Evolutionary conservation across 2,329 filamentous ascomycete genomes (phyloP).

Genomic region (Alternaria sp.): DNA sequence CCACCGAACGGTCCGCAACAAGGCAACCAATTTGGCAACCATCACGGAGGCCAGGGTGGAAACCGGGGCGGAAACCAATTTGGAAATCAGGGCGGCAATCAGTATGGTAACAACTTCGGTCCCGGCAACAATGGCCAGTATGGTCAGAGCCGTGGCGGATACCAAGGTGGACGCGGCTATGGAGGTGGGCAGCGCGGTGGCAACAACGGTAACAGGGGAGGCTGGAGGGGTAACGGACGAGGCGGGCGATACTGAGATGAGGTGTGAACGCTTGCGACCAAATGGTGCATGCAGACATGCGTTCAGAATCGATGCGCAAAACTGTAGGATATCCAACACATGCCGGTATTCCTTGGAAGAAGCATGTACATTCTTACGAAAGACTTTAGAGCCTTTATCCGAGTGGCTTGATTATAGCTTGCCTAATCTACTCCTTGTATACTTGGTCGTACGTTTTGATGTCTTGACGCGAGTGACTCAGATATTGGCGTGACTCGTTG

Average conservation of each 20-base stretch:
- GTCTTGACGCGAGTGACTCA: background rate
- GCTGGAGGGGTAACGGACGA: conserved; percentile 21
- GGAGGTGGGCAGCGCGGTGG: conserved; percentile 15
- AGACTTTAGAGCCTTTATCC: background rate
- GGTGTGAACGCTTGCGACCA: background rate
- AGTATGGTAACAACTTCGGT: conserved; percentile 15
- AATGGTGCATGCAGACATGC: background rate
- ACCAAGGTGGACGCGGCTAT: conserved; percentile 21
- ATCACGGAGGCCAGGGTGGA: conserved; percentile 13
- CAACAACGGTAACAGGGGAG: conserved; percentile 22
- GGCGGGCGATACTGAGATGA: conserved; percentile 21
- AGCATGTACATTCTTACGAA: background rate
- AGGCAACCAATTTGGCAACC: conserved; percentile 13
- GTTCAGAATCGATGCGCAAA: background rate
- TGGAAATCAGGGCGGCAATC: conserved; percentile 3
- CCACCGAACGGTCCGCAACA: conserved; percentile 18
- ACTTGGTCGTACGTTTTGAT: background rate
- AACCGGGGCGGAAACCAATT: conserved; percentile 14
- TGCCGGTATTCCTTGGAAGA: background rate
- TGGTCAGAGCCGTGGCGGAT: conserved; percentile 15
- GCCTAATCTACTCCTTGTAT: background rate
- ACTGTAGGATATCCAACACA: background rate
- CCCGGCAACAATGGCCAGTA: conserved; percentile 15
- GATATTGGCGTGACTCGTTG: background rate
- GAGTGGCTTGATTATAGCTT: background rate